These are phyloP conservation scores for Aureobasidium mangrovei DNA, from an alignment of 2,329 filamentous ascomycete genomes.

Conservation along the genomic window DNA sequence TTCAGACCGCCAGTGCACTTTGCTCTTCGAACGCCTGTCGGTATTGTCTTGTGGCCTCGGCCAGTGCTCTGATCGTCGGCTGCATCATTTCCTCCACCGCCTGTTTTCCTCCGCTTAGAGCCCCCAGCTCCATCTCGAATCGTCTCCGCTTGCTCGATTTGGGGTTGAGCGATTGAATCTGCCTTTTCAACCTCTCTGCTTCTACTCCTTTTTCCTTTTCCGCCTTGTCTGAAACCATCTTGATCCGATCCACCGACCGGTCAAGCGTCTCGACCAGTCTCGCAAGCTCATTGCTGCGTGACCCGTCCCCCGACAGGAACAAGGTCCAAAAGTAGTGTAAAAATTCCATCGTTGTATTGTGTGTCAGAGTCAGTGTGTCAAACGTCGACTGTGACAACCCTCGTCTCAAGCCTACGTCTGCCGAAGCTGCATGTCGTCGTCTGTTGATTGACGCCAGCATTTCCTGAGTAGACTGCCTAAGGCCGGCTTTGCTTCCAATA, in stretches of 20 bases:
- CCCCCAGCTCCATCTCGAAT: slow-evolving; percentile 51
- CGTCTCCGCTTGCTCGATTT: slow-evolving; percentile 65
- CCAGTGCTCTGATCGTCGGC: slow-evolving; percentile 62
- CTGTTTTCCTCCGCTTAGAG: slow-evolving; percentile 64
- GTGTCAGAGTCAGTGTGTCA: slow-evolving; percentile 62
- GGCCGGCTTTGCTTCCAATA: slow-evolving; percentile 61
- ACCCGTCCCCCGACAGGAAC: slow-evolving; percentile 79
- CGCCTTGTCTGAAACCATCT: slow-evolving; percentile 69
- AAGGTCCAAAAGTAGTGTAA: slow-evolving; percentile 95
- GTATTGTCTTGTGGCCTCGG: slow-evolving; percentile 63
- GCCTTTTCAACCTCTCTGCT: slow-evolving; percentile 57
- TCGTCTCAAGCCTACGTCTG: slow-evolving; percentile 17
- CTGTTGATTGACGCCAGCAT: slow-evolving; percentile 57
- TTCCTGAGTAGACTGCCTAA: slow-evolving; percentile 55
- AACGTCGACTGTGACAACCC: slow-evolving; percentile 41
- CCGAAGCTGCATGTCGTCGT: slow-evolving; percentile 26
- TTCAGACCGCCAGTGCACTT: slow-evolving; percentile 12
- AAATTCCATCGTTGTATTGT: slow-evolving; percentile 91
- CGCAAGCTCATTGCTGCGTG: slow-evolving; percentile 66
- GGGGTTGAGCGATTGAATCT: slow-evolving; percentile 62
- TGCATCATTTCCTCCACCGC: slow-evolving; percentile 69
- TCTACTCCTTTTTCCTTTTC: slow-evolving; percentile 63
- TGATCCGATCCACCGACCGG: slow-evolving; percentile 68
- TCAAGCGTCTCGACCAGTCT: slow-evolving; percentile 75
- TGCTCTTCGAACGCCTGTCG: slow-evolving; percentile 59